phyloP scores from a whole-genome alignment of 2,329 filamentous ascomycete genomes.

The Arachnomyces sp. region DNA sequence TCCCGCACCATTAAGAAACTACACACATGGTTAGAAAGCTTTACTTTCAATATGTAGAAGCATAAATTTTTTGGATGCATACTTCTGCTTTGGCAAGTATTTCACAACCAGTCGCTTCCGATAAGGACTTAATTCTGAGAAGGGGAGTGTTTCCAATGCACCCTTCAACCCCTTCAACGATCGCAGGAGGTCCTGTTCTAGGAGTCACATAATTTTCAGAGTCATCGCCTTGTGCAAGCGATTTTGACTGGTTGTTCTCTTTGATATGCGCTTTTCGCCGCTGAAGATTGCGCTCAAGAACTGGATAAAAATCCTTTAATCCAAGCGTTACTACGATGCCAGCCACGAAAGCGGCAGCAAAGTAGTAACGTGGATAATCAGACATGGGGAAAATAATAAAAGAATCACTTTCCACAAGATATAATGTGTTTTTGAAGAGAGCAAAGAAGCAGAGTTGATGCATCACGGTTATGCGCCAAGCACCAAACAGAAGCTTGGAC shows the following conservation, averaged over 20 bases:
- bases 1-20: constrained; percentile 88
- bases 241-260: constrained; percentile 37
- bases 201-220: constrained; percentile 13
- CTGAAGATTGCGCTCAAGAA: constrained; percentile 60
- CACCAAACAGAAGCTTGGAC: constrained; percentile 19
- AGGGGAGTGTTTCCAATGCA: constrained; percentile 92
- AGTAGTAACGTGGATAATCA: constrained; percentile 45
- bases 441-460: background rate
- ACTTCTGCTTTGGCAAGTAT: constrained; percentile 89
- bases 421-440: too few species aligned
- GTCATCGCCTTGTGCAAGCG: constrained; percentile 6
- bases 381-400: constrained; percentile 16
- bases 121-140: constrained; percentile 76
- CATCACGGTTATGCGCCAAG: constrained; percentile 1
- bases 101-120: constrained; percentile 75
- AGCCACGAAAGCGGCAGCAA: constrained; percentile 66
- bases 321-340: constrained; percentile 69
- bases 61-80: constrained; percentile 9
- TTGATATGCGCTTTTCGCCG: constrained; percentile 42
- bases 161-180: constrained; percentile 76
- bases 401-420: too few species aligned
- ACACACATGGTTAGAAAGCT: constrained; percentile 11
- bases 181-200: constrained; percentile 32
- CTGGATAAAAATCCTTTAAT: constrained; percentile 72
- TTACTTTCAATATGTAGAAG: background rate